A percentile compares a stretch with the other conserved stretches of the same genome.
phyloP scores from a whole-genome alignment of 768 basidiomycete species.

The Leccinum truebloodii region DNA sequence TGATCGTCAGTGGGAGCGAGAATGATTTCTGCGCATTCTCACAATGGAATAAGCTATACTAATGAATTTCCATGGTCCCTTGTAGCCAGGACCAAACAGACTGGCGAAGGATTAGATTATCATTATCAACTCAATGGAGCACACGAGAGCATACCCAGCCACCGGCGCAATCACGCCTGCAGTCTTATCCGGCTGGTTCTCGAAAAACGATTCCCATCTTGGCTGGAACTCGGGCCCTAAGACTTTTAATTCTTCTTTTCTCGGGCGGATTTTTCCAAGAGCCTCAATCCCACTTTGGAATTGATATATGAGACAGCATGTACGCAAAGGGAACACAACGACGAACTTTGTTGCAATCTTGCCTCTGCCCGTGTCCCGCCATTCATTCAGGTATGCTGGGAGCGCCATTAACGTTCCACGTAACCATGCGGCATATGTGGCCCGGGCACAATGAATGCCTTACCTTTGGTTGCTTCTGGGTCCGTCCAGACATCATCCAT shows the following conservation, averaged over 20 bases:
- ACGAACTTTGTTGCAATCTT: not conserved
- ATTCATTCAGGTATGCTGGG: not conserved
- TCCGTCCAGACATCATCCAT: constrained; percentile 6
- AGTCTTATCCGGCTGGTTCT: not conserved
- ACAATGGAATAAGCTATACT: not conserved
- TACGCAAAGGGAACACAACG: not conserved
- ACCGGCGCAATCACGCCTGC: not conserved
- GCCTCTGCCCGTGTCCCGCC: not conserved
- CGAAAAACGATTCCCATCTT: constrained; percentile 1
- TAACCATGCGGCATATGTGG: too few relatives aligned
- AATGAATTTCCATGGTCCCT: not conserved
- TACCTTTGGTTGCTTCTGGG: not conserved
- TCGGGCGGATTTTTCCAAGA: not conserved
- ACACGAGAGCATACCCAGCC: not conserved
- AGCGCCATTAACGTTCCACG: not conserved
- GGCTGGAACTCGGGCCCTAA: not conserved
- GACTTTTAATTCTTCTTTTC: not conserved
- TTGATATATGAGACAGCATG: not conserved
- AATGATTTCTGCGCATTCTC: not conserved
- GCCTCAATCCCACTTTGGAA: not conserved
- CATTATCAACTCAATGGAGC: too few relatives aligned
- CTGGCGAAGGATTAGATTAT: not conserved
- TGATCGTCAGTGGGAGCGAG: constrained; percentile 18
- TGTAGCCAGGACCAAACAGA: not conserved
- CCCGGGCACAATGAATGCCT: not conserved